Evolutionary conservation across 1,139 yeast species (phyloP).

Genomic region (Suhomyces maxii): DNA sequence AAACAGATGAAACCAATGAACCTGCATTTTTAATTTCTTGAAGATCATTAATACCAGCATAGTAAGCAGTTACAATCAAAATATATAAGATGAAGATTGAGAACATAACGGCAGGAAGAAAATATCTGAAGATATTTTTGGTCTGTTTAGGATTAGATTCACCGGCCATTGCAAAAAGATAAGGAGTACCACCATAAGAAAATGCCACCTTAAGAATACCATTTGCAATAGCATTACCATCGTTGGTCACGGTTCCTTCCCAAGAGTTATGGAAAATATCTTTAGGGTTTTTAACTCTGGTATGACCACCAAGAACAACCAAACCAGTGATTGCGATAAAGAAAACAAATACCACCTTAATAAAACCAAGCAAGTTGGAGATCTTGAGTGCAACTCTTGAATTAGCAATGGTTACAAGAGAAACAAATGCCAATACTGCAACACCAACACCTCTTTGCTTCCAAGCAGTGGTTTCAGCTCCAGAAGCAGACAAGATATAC

Average conservation of each 20-base stretch:
- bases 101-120: slow-evolving; percentile 36
- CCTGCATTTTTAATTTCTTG: slow-evolving; percentile 29
- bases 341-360: slow-evolving; percentile 37
- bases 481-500: slow-evolving; percentile 40
- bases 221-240: slow-evolving; percentile 42
- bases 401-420: slow-evolving; percentile 27
- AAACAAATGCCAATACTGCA: slow-evolving; percentile 32
- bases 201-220: slow-evolving; percentile 46
- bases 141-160: slow-evolving; percentile 32
- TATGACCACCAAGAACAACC: slow-evolving; percentile 39
- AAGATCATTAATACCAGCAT: slow-evolving; percentile 34
- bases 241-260: slow-evolving; percentile 38
- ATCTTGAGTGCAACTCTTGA: slow-evolving; percentile 35
- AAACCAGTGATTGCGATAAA: slow-evolving; percentile 24
- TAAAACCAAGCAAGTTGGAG: slow-evolving; percentile 37
- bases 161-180: slow-evolving; percentile 41
- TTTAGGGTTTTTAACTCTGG: slow-evolving; percentile 33
- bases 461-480: slow-evolving; percentile 36
- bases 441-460: slow-evolving; percentile 44
- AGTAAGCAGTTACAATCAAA: slow-evolving; percentile 37
- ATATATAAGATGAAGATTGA: slow-evolving; percentile 37
- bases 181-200: slow-evolving; percentile 41
- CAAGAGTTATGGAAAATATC: slow-evolving; percentile 36
- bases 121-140: slow-evolving; percentile 30
- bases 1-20: slow-evolving; percentile 23